These are phyloP conservation scores for Austroboletus novae-zelandiae DNA, from an alignment of 1,284 basidiomycete genomes.

Conservation along the genomic window DNA sequence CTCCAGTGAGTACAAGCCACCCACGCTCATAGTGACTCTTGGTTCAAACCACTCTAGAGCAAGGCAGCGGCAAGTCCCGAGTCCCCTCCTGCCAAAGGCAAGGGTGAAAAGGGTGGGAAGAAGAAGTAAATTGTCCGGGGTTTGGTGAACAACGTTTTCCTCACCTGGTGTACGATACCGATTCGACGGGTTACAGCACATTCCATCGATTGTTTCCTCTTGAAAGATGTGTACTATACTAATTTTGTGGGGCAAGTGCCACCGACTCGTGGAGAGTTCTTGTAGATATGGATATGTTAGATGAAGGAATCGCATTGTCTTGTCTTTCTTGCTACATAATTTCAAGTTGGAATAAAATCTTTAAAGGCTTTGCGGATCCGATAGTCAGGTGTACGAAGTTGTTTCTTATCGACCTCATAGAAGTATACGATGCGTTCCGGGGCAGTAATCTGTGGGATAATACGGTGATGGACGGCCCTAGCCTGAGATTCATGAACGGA, in stretches of 20 bases:
- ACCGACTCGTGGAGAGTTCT: not conserved
- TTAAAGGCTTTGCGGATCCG: not conserved
- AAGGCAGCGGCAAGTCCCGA: constrained; percentile 25
- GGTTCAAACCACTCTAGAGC: constrained; percentile 14
- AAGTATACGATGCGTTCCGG: too few species aligned
- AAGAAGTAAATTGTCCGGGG: constrained; percentile 25
- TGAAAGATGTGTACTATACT: not conserved
- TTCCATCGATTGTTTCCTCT: too few species aligned
- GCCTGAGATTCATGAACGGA: too few species aligned
- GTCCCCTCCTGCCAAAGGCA: constrained; percentile 26
- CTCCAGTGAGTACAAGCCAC: constrained; percentile 14
- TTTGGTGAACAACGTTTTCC: not conserved
- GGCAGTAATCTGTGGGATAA: too few species aligned
- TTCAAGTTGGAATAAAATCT: not conserved
- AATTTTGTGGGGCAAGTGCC: not conserved
- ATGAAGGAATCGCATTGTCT: not conserved
- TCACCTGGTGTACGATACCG: constrained; percentile 7
- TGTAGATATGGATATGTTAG: constrained; percentile 1
- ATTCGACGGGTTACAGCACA: constrained; percentile 1
- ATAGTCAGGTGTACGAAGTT: too few species aligned
- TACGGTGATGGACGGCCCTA: too few species aligned
- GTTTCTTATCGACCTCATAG: too few species aligned
- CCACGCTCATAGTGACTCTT: not conserved
- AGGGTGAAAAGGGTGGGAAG: constrained; percentile 27
- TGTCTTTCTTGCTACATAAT: too few species aligned